These are phyloP conservation scores for Fusarium verticillioides DNA, from an alignment of 2,329 filamentous ascomycete genomes.

Conservation along the genomic window DNA sequence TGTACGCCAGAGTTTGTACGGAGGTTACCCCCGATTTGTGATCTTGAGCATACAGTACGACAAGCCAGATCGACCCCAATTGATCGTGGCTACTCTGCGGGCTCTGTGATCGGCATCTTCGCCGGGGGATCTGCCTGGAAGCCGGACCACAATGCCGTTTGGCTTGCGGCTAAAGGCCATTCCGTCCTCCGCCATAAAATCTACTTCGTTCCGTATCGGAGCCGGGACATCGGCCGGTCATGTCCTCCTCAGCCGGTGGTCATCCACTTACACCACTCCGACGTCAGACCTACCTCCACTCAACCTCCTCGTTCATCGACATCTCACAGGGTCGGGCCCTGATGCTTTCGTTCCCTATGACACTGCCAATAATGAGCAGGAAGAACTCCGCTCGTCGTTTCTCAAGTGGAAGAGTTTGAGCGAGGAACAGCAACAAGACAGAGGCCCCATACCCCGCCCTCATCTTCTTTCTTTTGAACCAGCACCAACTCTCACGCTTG, in stretches of 20 bases:
- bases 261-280: conserved; percentile 10
- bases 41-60: conserved; percentile 8
- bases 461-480: conserved; percentile 86
- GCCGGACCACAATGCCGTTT: conserved; percentile 12
- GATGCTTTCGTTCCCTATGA: conserved; percentile 47
- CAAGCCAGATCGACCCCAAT: conserved; percentile 10
- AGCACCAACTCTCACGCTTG: conserved; percentile 86
- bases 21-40: conserved; percentile 6
- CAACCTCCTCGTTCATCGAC: conserved; percentile 47
- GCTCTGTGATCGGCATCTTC: background rate
- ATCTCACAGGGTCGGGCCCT: conserved; percentile 41
- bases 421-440: conserved; percentile 25
- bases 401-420: conserved; percentile 50
- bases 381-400: conserved; percentile 48
- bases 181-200: conserved; percentile 16
- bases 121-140: background rate
- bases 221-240: conserved; percentile 7
- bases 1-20: background rate
- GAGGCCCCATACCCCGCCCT: conserved; percentile 64
- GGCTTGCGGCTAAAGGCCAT: conserved; percentile 14
- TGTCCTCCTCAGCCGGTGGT: conserved; percentile 6
- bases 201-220: conserved; percentile 27
- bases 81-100: background rate
- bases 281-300: conserved; percentile 15
- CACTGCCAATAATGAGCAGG: conserved; percentile 47